Evolutionary conservation across 2,329 filamentous ascomycete species (phyloP).

Genomic region (Colletotrichum cordylinicola): DNA sequence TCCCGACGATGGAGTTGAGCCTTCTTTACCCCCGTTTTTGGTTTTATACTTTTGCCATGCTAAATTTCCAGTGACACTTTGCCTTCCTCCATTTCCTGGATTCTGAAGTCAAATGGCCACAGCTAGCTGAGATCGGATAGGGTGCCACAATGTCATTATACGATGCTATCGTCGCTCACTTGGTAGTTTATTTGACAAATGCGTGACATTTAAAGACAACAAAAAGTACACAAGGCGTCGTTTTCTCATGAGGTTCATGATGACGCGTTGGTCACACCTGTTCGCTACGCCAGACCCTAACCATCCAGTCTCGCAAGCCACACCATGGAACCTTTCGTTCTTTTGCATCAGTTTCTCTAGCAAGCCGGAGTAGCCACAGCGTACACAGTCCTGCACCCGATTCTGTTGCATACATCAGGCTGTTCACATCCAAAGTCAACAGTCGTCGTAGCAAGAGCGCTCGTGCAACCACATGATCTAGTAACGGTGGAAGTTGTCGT

Average conservation of each 20-base stretch:
- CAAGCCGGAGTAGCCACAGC: conserved; percentile 4
- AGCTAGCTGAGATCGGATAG: neutral
- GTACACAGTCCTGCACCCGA: conserved; percentile 16
- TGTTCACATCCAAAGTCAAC: conserved; percentile 31
- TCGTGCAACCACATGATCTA: conserved; percentile 36
- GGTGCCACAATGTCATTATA: too few relatives aligned
- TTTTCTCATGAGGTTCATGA: neutral
- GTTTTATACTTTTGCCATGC: neutral
- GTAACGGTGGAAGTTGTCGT: conserved; percentile 32
- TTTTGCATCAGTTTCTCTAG: neutral
- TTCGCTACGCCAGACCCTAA: neutral
- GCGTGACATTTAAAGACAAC: neutral
- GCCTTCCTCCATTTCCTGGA: neutral
- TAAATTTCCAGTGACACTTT: neutral
- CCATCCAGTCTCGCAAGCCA: neutral
- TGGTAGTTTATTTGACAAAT: neutral
- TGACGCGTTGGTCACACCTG: neutral
- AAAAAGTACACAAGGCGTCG: neutral
- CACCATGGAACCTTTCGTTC: neutral
- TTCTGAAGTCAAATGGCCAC: neutral
- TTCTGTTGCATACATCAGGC: conserved; percentile 12
- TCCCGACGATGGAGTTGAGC: neutral
- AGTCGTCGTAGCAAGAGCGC: conserved; percentile 31
- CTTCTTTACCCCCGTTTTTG: neutral
- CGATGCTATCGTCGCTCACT: neutral